Evolutionary conservation across 2,329 filamentous ascomycete species (phyloP).

Genomic region (Pseudopyrenochaeta lycopersici): DNA sequence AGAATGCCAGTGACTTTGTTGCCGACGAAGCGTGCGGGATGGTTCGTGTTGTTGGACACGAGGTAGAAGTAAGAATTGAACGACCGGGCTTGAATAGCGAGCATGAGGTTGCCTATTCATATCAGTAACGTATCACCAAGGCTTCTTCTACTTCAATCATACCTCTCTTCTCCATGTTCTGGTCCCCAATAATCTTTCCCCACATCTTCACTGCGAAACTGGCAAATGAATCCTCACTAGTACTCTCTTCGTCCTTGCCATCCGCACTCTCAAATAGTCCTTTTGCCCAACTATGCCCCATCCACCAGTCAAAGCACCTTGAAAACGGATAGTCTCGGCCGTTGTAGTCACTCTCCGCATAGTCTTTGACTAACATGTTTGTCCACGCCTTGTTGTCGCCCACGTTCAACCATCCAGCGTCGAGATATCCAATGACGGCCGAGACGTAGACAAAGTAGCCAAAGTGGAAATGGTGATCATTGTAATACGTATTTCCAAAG

Average conservation of each 20-base stretch:
- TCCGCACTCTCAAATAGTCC: conserved; percentile 75
- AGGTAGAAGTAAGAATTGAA: conserved; percentile 87
- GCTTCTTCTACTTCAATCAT: neutral
- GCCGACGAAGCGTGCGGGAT: conserved; percentile 78
- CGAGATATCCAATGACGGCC: conserved; percentile 81
- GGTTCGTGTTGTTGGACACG: conserved; percentile 70
- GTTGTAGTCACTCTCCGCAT: conserved; percentile 80
- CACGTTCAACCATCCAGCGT: conserved; percentile 72
- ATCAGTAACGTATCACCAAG: neutral
- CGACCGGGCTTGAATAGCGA: conserved; percentile 77
- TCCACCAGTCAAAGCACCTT: conserved; percentile 90
- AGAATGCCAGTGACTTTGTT: conserved; percentile 78
- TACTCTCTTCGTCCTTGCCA: conserved; percentile 87
- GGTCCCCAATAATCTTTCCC: conserved; percentile 80
- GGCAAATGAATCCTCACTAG: conserved; percentile 88
- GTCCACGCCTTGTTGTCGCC: conserved; percentile 78
- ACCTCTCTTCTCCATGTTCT: conserved; percentile 76
- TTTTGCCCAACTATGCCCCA: conserved; percentile 94
- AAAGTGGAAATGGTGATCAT: conserved; percentile 71
- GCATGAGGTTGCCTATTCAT: conserved; percentile 75
- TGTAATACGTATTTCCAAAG: conserved; percentile 87
- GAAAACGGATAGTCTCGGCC: conserved; percentile 74
- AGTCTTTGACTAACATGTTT: conserved; percentile 84
- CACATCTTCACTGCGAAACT: conserved; percentile 93
- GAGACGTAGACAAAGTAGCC: conserved; percentile 91